Evolutionary conservation across 257 asterid genomes (phyloP).

Genomic region (Nemophila menziesii): DNA sequence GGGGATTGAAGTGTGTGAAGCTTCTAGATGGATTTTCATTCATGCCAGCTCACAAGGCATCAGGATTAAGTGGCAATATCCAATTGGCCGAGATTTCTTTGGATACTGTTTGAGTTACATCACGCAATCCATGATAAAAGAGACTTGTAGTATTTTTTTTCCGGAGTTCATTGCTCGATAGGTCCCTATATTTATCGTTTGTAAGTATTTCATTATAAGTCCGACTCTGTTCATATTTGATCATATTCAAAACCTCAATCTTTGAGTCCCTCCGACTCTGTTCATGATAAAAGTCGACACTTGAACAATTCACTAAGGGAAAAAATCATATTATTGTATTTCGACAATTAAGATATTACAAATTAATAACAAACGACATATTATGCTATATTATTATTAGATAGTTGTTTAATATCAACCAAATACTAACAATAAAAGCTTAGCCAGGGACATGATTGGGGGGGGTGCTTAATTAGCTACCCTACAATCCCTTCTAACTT

Average conservation of each 20-base stretch:
- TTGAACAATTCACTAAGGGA: background rate
- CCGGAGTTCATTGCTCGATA: no score
- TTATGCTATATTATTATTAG: background rate
- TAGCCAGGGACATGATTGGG: no score
- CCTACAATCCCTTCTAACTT: conserved; percentile 69
- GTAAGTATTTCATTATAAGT: no score
- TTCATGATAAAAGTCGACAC: background rate
- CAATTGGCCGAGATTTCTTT: conserved; percentile 77
- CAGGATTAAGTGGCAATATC: conserved; percentile 68
- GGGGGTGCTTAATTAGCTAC: conserved; percentile 29
- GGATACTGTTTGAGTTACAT: conserved; percentile 15
- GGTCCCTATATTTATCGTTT: no score
- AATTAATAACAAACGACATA: background rate
- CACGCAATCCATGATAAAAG: background rate
- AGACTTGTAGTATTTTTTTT: no score
- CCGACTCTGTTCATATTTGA: no score
- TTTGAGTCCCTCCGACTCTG: no score
- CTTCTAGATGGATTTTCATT: conserved; percentile 77
- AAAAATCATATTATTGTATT: no score
- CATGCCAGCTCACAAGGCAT: conserved; percentile 63
- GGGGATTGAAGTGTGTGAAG: conserved; percentile 73
- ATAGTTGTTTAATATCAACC: background rate
- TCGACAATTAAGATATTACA: no score
- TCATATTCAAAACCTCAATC: no score
- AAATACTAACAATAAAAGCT: background rate